Percentiles rank a stretch among this genome's conserved stretches.
phyloP scores from a whole-genome alignment of 495 filamentous ascomycete genomes.

The Penicillium steckii region DNA sequence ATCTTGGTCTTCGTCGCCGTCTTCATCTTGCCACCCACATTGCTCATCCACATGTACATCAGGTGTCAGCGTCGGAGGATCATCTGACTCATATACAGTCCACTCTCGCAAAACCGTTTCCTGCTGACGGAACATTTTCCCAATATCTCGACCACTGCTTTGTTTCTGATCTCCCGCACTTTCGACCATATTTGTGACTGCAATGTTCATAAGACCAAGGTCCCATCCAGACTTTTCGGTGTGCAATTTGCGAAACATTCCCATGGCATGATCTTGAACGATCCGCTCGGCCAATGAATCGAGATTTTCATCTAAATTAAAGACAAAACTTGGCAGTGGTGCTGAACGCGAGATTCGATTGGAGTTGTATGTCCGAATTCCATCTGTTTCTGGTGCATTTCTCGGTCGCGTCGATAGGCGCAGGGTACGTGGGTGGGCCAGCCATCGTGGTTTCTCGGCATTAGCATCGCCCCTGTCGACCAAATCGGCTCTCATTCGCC shows the following conservation, averaged over 20 bases:
- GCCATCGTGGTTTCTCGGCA: conserved; percentile 49
- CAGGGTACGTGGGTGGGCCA: conserved; percentile 67
- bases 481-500: conserved; percentile 76
- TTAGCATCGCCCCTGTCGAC: conserved; percentile 48
- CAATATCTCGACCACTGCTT: conserved; percentile 57
- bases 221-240: conserved; percentile 71
- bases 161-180: conserved; percentile 51
- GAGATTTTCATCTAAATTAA: conserved; percentile 55
- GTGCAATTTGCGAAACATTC: conserved; percentile 73
- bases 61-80: background rate
- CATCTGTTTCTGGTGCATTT: conserved; percentile 53
- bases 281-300: conserved; percentile 64
- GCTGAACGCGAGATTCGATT: conserved; percentile 67
- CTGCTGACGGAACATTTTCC: conserved; percentile 67
- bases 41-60: conserved; percentile 16
- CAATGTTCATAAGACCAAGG: conserved; percentile 79
- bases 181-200: conserved; percentile 80
- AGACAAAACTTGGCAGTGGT: conserved; percentile 67
- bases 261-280: conserved; percentile 62
- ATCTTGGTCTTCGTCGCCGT: conserved; percentile 48
- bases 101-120: conserved; percentile 63
- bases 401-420: conserved; percentile 74
- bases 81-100: conserved; percentile 24
- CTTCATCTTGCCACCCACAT: conserved; percentile 30
- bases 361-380: conserved; percentile 45